Conservation (phyloP, 1,284 basidiomycete species). For the Ganoderma lingzhi region DNA sequence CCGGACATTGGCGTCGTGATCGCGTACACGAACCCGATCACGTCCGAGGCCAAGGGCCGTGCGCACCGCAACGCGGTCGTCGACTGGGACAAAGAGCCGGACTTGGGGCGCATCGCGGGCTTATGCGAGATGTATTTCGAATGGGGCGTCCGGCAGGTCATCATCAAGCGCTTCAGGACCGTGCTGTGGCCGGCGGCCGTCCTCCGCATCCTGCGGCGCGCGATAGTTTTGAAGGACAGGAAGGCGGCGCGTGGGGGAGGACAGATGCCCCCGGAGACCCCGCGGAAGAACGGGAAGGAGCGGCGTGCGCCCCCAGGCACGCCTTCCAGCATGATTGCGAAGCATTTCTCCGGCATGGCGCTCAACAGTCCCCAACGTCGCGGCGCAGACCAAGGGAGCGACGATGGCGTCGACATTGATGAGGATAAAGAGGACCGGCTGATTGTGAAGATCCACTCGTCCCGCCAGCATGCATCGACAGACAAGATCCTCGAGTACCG, state of each 20-base stretch:
- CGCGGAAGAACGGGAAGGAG: constrained; percentile 45
- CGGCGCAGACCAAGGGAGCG: constrained; percentile 28
- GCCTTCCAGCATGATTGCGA: constrained; percentile 63
- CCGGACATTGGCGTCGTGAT: constrained; percentile 74
- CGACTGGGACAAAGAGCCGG: constrained; percentile 70
- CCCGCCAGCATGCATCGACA: constrained; percentile 67
- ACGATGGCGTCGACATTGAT: constrained; percentile 23
- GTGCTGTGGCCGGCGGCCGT: constrained; percentile 78
- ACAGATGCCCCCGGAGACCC: constrained; percentile 43
- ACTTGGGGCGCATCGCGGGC: constrained; percentile 75
- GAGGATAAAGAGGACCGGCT: constrained; percentile 43
- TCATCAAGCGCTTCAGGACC: constrained; percentile 81
- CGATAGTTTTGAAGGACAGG: constrained; percentile 54
- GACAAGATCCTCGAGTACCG: constrained; percentile 77
- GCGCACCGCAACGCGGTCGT: constrained; percentile 44
- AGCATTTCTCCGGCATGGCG: constrained; percentile 58
- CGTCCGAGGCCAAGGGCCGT: constrained; percentile 64
- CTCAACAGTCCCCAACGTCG: constrained; percentile 37
- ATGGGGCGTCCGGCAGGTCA: constrained; percentile 84
- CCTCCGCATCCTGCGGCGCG: constrained; percentile 69
- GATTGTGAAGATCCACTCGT: constrained; percentile 54
- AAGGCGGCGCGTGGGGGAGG: constrained; percentile 24
- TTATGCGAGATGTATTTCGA: constrained; percentile 89
- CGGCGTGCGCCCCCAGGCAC: constrained; percentile 47
- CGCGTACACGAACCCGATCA: constrained; percentile 81